phyloP scores from a whole-genome alignment of 306 rosid species.

The Dalbergia cultrata region DNA sequence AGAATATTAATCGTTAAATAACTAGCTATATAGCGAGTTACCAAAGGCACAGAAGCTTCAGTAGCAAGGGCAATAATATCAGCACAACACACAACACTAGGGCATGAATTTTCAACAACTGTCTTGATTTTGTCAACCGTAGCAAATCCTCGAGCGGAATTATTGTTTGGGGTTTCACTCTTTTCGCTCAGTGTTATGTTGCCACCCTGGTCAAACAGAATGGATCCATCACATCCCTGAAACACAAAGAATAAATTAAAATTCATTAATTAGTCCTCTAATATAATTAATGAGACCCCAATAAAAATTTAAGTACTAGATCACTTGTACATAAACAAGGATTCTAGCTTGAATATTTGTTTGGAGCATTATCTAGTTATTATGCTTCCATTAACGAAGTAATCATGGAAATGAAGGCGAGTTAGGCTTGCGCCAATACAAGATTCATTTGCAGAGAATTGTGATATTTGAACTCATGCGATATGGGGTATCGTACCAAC shows the following conservation, averaged over 20 bases:
- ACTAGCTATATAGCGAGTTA: slow-evolving; percentile 11
- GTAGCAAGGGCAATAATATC: slow-evolving; percentile 81
- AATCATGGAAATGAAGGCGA: slow-evolving; percentile 80
- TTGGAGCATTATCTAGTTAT: neutral
- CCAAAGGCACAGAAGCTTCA: slow-evolving; percentile 69
- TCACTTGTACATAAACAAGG: neutral
- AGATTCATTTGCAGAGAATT: too few relatives aligned
- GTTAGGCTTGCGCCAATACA: slow-evolving; percentile 80
- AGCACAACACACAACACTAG: slow-evolving; percentile 78
- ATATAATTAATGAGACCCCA: neutral
- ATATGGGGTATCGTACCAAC: too few relatives aligned
- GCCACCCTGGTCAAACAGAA: slow-evolving; percentile 63
- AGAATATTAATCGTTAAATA: neutral
- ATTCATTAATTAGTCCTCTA: neutral
- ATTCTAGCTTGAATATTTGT: too few relatives aligned
- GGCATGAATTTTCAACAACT: slow-evolving; percentile 72
- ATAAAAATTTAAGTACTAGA: neutral
- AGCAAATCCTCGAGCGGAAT: slow-evolving; percentile 66
- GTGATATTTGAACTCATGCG: too few relatives aligned
- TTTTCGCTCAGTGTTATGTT: slow-evolving; percentile 76
- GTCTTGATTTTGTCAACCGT: slow-evolving; percentile 77
- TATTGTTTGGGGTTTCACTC: slow-evolving; percentile 60
- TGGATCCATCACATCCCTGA: slow-evolving; percentile 84
- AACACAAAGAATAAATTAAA: neutral
- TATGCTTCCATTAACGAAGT: slow-evolving; percentile 67